These are phyloP conservation scores for Neurospora sp. DNA, from an alignment of 495 filamentous ascomycete genomes.

Conservation along the genomic window DNA sequence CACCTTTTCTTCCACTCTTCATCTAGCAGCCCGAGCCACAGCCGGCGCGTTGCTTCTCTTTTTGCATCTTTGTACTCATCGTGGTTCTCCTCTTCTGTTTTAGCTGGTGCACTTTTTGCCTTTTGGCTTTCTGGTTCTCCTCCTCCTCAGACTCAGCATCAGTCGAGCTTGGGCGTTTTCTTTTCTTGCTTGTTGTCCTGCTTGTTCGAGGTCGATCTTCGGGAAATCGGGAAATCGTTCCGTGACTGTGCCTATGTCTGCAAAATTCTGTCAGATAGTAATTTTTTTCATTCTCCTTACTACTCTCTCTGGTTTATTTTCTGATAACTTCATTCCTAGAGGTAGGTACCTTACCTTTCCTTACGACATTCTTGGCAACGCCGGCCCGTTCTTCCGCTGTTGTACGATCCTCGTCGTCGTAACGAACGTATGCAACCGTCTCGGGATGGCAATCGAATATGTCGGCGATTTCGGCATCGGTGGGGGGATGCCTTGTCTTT, in stretches of 20 bases:
- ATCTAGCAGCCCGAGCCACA: too few relatives aligned
- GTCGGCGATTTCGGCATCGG: not conserved
- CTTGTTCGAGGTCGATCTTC: not conserved
- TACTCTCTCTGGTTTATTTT: too few relatives aligned
- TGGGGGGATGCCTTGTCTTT: not conserved
- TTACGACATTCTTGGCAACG: not conserved
- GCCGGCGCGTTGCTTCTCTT: too few relatives aligned
- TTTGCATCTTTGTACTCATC: too few relatives aligned
- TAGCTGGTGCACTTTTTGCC: not conserved
- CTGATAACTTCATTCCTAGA: too few relatives aligned
- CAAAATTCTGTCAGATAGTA: too few relatives aligned
- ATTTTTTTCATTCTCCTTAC: not conserved
- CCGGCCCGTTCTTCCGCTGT: too few relatives aligned
- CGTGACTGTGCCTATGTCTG: not conserved
- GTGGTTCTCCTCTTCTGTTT: not conserved
- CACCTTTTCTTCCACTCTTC: too few relatives aligned
- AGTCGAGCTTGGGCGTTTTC: not conserved
- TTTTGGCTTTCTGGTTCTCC: too few relatives aligned
- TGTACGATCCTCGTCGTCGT: not conserved
- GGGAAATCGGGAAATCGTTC: not conserved
- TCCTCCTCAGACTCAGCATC: too few relatives aligned
- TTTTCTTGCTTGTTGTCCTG: not conserved
- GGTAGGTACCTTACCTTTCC: not conserved
- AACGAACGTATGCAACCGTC: not conserved
- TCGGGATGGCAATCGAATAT: not conserved